A percentile compares a stretch with the other conserved stretches of the same genome.
These are phyloP conservation scores for Periconia sp. DNA, from an alignment of 2,329 filamentous ascomycete species.

Conservation along the genomic window DNA sequence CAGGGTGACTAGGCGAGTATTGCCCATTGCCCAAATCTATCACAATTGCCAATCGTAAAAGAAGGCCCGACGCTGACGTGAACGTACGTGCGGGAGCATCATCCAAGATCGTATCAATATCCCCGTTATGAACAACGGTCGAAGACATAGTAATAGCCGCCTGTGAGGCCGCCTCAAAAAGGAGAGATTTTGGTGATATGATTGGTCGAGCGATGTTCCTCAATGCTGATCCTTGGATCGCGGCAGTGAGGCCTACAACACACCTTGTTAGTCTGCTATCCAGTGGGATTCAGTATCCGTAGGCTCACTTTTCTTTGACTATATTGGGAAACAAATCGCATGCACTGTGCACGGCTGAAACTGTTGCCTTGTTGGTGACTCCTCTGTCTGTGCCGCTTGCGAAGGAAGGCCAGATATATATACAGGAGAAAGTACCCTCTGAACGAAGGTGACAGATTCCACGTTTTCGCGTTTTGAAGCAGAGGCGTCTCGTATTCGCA, in stretches of 20 bases:
- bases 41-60: too few relatives aligned
- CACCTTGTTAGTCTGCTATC: conserved; percentile 1
- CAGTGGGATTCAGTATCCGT: not conserved
- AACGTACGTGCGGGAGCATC: conserved; percentile 7
- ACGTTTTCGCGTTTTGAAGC: not conserved
- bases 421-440: conserved; percentile 1
- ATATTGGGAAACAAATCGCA: conserved; percentile 3
- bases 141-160: conserved; percentile 4
- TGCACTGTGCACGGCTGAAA: conserved; percentile 20
- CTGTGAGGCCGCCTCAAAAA: conserved; percentile 2
- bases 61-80: too few relatives aligned
- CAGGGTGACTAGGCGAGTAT: too few relatives aligned
- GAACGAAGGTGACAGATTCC: not conserved
- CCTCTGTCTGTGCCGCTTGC: conserved; percentile 6
- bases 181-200: not conserved
- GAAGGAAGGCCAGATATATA: conserved; percentile 16
- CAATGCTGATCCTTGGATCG: conserved; percentile 1
- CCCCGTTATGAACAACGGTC: conserved; percentile 3
- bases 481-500: too few relatives aligned
- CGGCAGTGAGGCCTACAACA: conserved; percentile 4
- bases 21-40: too few relatives aligned
- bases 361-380: conserved; percentile 25
- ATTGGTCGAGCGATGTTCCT: conserved; percentile 5
- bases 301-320: not conserved
- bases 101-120: conserved; percentile 3